phyloP scores from a whole-genome alignment of 2,329 filamentous ascomycete genomes.

The Colletotrichum sp. region DNA sequence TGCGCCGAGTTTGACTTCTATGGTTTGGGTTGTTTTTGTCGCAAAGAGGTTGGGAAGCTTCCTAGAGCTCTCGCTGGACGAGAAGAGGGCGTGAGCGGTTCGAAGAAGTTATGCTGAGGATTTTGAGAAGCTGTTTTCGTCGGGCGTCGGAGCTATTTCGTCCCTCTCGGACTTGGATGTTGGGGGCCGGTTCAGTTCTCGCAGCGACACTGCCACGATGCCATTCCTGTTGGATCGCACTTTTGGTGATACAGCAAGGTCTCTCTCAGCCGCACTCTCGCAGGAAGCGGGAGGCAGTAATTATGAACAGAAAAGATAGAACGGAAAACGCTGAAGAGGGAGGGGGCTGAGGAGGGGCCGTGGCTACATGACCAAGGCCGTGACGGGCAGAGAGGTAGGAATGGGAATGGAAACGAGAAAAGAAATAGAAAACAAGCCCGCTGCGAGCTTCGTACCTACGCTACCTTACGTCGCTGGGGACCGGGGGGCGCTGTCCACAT shows the following conservation, averaged over 20 bases:
- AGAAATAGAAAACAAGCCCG: constrained; percentile 12
- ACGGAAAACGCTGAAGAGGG: not conserved
- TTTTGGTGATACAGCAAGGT: not conserved
- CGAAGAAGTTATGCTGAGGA: not conserved
- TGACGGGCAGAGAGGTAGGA: not conserved
- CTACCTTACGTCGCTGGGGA: not conserved
- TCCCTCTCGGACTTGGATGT: not conserved
- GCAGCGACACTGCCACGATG: not conserved
- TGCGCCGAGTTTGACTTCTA: not conserved
- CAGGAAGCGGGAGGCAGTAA: not conserved
- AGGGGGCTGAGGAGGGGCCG: not conserved
- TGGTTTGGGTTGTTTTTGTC: not conserved
- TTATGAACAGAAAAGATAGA: not conserved
- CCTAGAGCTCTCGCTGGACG: not conserved
- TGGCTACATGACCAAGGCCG: not conserved
- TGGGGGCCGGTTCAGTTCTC: not conserved
- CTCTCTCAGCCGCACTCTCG: not conserved
- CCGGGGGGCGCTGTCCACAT: constrained; percentile 5
- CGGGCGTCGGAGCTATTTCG: not conserved
- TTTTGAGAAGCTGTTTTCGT: not conserved
- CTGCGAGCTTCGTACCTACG: not conserved
- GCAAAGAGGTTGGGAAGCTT: not conserved
- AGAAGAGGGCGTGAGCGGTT: not conserved
- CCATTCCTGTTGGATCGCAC: constrained; percentile 12
- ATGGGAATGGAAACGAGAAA: constrained; percentile 7